Base-by-base conservation (phyloP, 1,284 basidiomycete species). In the Pyrrhoderma noxium region DNA sequence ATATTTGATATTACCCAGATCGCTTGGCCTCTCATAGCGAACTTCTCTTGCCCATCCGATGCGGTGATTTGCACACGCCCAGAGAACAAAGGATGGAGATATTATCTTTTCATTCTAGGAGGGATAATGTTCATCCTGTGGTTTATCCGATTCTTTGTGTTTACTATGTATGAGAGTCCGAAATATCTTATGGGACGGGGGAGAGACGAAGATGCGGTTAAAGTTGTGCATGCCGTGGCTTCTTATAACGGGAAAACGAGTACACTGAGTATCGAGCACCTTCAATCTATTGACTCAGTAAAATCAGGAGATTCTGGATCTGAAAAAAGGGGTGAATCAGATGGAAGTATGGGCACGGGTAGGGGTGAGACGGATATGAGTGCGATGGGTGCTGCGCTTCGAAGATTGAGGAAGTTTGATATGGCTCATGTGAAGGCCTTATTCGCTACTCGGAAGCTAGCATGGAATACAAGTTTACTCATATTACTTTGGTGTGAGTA, bases 81-180 rank as follows among this genome's bases (percentile, higher is more conserved):
- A 2, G 67, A 70, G n/a, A 81, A 83, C 55, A 66, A 74, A 67
- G 87, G 86, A 21, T 89, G 87, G 87, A 71, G 87, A 3, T 57
- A 57, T 38, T 25, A 51, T 8, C 57, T 69, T 18, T 64, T 66
- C 46, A 56, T 56, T 2, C 62, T 72, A 21, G 76, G 76, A 3
- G 76, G 70, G 8, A 61, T 81, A 46, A 79, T 71, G 39, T 63
- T 83, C 54, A 60, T 77, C 43, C 61, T 81, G 9, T 83, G 79
- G 71, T 64, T 69, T 46, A 56, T 78, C 51, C 80, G 83, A 46
- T 77, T 80, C 65, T 73, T 82, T 59, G 61, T 74, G 43, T 85
- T 85, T 66, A 69, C 63, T 11, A 72, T 85, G 53, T 66, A 75
- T 48, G 82, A 85, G 57, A 80, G 77, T 49, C 82, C 80, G 11